phyloP scores from a whole-genome alignment of 768 basidiomycete species.

The Kwoniella dendrophila region DNA sequence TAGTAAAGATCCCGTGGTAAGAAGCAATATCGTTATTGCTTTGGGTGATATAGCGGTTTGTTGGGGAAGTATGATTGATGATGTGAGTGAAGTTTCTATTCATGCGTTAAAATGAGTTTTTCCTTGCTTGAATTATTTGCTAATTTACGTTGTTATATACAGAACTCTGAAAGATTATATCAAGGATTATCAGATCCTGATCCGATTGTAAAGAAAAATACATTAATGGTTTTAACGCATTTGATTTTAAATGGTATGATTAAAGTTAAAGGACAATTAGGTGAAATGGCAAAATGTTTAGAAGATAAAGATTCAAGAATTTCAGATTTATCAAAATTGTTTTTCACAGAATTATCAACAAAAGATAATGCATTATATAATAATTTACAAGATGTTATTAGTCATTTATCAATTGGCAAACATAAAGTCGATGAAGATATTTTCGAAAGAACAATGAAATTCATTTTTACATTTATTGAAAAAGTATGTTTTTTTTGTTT shows the following conservation, averaged over 20 bases:
- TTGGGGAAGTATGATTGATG: conserved; percentile 96
- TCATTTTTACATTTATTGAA: conserved; percentile 95
- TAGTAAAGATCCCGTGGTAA: conserved; percentile 82
- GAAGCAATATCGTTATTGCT: conserved; percentile 95
- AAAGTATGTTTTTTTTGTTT: conserved; percentile 64
- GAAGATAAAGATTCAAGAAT: conserved; percentile 87
- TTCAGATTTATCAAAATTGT: conserved; percentile 91
- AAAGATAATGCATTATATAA: conserved; percentile 99
- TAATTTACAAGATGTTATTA: conserved; percentile 97
- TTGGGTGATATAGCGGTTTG: conserved; percentile 96
- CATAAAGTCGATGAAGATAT: conserved; percentile 89
- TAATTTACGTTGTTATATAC: neutral
- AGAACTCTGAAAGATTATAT: conserved; percentile 75
- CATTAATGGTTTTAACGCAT: conserved; percentile 96
- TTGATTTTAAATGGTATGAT: conserved; percentile 98
- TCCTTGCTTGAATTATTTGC: neutral
- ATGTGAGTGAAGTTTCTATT: conserved; percentile 66
- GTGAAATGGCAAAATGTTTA: conserved; percentile 99
- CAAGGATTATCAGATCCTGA: conserved; percentile 86
- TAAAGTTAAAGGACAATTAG: conserved; percentile 98
- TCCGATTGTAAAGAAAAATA: conserved; percentile 95
- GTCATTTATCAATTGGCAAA: conserved; percentile 84
- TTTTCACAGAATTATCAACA: conserved; percentile 92
- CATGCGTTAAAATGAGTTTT: neutral
- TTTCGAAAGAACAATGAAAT: conserved; percentile 89